Percentiles rank a stretch among this genome's conserved stretches.
Conservation (phyloP, 1,139 yeast species). For the Scheffersomyces titani region DNA sequence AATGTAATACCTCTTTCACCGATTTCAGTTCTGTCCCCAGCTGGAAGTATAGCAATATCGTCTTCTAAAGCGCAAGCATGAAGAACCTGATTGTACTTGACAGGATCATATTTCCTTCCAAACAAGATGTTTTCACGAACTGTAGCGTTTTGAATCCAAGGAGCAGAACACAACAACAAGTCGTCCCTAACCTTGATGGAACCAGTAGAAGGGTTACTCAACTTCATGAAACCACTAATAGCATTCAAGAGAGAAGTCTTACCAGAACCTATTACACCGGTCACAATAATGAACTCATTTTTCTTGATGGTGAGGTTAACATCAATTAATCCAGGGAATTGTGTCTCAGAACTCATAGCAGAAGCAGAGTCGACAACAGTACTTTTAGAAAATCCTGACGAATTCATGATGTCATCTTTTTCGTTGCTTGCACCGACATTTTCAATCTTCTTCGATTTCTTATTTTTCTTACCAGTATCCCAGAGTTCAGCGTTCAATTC, state of each 20-base stretch:
- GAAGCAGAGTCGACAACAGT: constrained; percentile 15
- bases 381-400: constrained; percentile 4
- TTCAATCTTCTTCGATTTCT: constrained; percentile 11
- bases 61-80: constrained; percentile 44
- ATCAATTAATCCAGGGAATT: constrained; percentile 33
- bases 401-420: constrained; percentile 7
- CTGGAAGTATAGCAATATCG: constrained; percentile 34
- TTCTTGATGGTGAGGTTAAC: constrained; percentile 28
- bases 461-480: constrained; percentile 20
- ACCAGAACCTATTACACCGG: constrained; percentile 47
- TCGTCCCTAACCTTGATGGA: constrained; percentile 26
- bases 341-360: constrained; percentile 5
- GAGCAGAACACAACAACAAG: constrained; percentile 33
- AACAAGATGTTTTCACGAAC: constrained; percentile 43
- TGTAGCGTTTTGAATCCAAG: constrained; percentile 51
- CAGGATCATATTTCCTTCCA: constrained; percentile 34
- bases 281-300: constrained; percentile 37
- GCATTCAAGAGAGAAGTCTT: constrained; percentile 41
- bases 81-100: constrained; percentile 28
- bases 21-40: constrained; percentile 41
- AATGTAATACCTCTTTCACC: constrained; percentile 47
- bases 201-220: constrained; percentile 27
- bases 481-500: constrained; percentile 28
- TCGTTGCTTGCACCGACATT: constrained; percentile 2
- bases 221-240: constrained; percentile 38